These are phyloP conservation scores for Nannochloris sp. DNA, from an alignment of 139 green algal genomes.

Conservation along the genomic window DNA sequence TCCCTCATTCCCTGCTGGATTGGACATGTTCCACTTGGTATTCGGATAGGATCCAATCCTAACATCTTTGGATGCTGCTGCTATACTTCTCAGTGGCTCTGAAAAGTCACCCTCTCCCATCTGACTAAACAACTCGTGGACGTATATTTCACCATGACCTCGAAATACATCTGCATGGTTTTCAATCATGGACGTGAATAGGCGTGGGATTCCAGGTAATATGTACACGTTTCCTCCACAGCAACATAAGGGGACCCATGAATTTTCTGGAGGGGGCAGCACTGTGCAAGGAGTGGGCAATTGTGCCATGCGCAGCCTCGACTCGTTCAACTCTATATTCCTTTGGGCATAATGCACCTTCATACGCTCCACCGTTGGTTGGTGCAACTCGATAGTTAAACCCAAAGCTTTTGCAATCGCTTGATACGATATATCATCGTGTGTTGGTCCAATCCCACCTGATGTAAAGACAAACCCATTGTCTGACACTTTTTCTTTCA, in stretches of 20 bases:
- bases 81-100: slow-evolving; percentile 18
- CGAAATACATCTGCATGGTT: slow-evolving; percentile 37
- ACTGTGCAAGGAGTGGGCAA: slow-evolving; percentile 21
- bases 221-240: slow-evolving; percentile 33
- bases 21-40: slow-evolving; percentile 9
- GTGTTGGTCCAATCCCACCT: slow-evolving; percentile 77
- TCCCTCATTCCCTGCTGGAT: not conserved
- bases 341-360: slow-evolving; percentile 41
- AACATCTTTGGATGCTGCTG: slow-evolving; percentile 21
- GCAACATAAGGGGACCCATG: slow-evolving; percentile 67
- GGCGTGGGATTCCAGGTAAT: slow-evolving; percentile 62
- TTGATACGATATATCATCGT: slow-evolving; percentile 84
- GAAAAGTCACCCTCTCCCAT: slow-evolving; percentile 41
- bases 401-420: slow-evolving; percentile 47
- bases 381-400: slow-evolving; percentile 39
- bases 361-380: slow-evolving; percentile 57
- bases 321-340: slow-evolving; percentile 67
- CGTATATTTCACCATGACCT: slow-evolving; percentile 7
- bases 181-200: slow-evolving; percentile 61
- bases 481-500: slow-evolving; percentile 43
- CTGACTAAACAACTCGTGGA: slow-evolving; percentile 21
- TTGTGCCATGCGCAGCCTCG: slow-evolving; percentile 62
- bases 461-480: slow-evolving; percentile 62
- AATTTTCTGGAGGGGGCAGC: slow-evolving; percentile 18
- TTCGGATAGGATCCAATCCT: slow-evolving; percentile 47